Base-by-base conservation (phyloP, 2,329 filamentous ascomycete species). In the Whalleya microplaca region DNA sequence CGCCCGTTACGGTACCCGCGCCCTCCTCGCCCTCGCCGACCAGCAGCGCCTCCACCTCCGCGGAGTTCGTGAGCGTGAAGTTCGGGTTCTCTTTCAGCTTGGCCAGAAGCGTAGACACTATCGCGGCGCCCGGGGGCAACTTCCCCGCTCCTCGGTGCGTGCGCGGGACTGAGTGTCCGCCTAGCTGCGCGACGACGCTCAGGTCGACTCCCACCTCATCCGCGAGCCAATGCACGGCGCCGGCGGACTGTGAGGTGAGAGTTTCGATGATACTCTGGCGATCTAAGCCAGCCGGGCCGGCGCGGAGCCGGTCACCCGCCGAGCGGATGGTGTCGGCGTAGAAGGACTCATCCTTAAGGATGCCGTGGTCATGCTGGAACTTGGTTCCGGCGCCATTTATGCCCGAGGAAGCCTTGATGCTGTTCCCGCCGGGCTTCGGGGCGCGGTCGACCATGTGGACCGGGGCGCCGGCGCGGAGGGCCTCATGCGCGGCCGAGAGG, bases 381-480 rank as follows among this genome's bases (percentile, higher is more conserved):
- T 74, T 75, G 0, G 85, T 88, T 0, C 78, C 78, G 0, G 84
- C 84, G 6, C 84, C 85, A 61, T 87, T 88, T 70, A 88, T 88
- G 0, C 85, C 85, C 0, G 84, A 87, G 0, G 85, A 88, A 0
- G 85, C 85, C 71, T 88, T 88, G 71, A 88, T 86, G 64, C 79
- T 84, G 65, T 88, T 88, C 1, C 85, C 84, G 37, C 85, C 85
- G 0, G 85, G 83, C 64, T 85, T 86, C 2, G 78, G 66, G 0
- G 79, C 78, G 19, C 84, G 81, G 55, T 89, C 86, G 12, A 89
- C 76, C 48, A 89, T 75, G 29, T 76, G 75, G 0, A 89, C 85
- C 0, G 77, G 70, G 1, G 82, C 75, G 41, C 79, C 78, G 12
- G 79, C 75, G 2, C 75, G 71, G 3, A 88, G 73, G 6, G 87